These are phyloP conservation scores for Nidularia pulvinata DNA, from an alignment of 768 basidiomycete species.

Conservation along the genomic window DNA sequence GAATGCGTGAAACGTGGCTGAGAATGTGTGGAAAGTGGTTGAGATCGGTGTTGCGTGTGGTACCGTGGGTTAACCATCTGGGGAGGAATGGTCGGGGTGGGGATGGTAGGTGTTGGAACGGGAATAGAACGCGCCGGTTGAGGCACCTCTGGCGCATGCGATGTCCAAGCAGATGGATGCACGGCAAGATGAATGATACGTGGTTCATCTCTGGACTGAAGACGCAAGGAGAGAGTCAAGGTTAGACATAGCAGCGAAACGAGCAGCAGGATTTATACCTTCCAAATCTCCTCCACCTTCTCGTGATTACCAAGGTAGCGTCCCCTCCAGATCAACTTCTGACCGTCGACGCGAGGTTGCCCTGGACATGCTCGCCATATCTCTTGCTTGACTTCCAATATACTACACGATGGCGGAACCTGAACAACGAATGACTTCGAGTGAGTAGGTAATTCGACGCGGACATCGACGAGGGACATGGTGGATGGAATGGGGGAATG, in stretches of 20 bases:
- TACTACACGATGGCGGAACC: slow-evolving; percentile 43
- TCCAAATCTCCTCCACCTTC: slow-evolving; percentile 68
- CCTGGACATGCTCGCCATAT: slow-evolving; percentile 64
- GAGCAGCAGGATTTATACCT: slow-evolving; percentile 35
- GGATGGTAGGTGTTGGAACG: background rate
- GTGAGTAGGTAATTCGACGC: slow-evolving; percentile 77
- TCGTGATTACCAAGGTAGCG: slow-evolving; percentile 66
- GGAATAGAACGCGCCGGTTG: slow-evolving; percentile 8
- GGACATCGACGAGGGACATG: slow-evolving; percentile 49
- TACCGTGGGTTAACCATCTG: slow-evolving; percentile 7
- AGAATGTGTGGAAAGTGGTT: background rate
- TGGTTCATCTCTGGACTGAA: slow-evolving; percentile 54
- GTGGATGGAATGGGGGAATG: background rate
- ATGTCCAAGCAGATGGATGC: slow-evolving; percentile 77
- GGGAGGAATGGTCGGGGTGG: slow-evolving; percentile 8
- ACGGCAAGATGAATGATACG: slow-evolving; percentile 75
- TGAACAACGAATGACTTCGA: slow-evolving; percentile 63
- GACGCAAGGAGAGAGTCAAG: slow-evolving; percentile 4
- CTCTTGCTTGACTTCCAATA: slow-evolving; percentile 67
- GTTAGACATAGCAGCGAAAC: background rate
- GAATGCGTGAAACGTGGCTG: no score
- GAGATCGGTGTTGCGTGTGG: background rate
- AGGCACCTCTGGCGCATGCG: slow-evolving; percentile 41
- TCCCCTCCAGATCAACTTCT: slow-evolving; percentile 77
- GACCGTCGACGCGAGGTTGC: slow-evolving; percentile 65